Percentiles rank a stretch among this genome's conserved stretches.
These are phyloP conservation scores for Arachis stenosperma DNA, from an alignment of 306 rosid species.

Conservation along the genomic window DNA sequence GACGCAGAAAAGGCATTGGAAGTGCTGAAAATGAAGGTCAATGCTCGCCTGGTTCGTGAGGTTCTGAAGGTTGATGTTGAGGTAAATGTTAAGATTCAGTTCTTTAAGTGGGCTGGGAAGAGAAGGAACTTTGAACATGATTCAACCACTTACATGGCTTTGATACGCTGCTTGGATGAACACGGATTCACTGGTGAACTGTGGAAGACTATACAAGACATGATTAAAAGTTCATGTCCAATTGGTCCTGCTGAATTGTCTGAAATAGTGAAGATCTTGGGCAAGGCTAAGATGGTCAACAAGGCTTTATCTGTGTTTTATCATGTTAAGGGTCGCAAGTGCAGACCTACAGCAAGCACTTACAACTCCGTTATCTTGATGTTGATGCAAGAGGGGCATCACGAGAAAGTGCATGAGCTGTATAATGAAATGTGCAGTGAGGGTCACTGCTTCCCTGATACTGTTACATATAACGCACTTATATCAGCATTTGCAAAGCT, in stretches of 20 bases:
- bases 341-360: constrained; percentile 62
- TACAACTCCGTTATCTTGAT: constrained; percentile 80
- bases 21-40: constrained; percentile 80
- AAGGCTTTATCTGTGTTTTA: constrained; percentile 78
- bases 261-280: constrained; percentile 71
- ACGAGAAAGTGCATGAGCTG: constrained; percentile 83
- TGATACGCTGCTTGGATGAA: constrained; percentile 74
- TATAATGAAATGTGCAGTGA: constrained; percentile 87
- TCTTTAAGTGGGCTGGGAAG: constrained; percentile 90
- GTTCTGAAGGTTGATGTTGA: constrained; percentile 83
- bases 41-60: constrained; percentile 76
- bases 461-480: constrained; percentile 78
- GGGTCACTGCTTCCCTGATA: constrained; percentile 74
- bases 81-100: constrained; percentile 70
- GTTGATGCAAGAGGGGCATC: constrained; percentile 88
- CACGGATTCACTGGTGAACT: constrained; percentile 65
- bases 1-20: constrained; percentile 95
- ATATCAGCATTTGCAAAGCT: constrained; percentile 73
- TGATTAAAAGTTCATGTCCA: constrained; percentile 63
- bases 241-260: constrained; percentile 67
- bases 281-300: constrained; percentile 85
- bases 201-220: constrained; percentile 84
- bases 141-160: constrained; percentile 67
- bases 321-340: constrained; percentile 79
- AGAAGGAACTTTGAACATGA: constrained; percentile 76